Conservation (phyloP, 2,329 filamentous ascomycete species). For the Xylaria arbuscula region DNA sequence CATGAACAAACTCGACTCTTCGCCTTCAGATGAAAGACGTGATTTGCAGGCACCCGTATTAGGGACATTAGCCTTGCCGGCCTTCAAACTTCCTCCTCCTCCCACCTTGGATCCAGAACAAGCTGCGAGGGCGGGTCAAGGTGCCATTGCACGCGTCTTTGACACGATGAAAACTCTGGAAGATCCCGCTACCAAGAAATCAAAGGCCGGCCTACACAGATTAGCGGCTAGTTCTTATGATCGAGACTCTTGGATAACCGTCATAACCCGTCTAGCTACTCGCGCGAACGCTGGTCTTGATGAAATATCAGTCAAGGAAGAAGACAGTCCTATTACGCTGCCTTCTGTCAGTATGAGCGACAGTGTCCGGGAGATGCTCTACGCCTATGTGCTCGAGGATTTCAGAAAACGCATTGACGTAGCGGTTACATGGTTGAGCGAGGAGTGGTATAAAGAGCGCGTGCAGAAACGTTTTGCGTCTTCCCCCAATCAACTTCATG, state of each 20-base stretch:
- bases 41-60: slow-evolving; percentile 59
- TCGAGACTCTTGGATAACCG: slow-evolving; percentile 89
- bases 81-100: slow-evolving; percentile 83
- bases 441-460: slow-evolving; percentile 97
- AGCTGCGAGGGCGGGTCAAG: slow-evolving; percentile 77
- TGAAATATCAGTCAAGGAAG: slow-evolving; percentile 65
- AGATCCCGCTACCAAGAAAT: slow-evolving; percentile 69
- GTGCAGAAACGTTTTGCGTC: slow-evolving; percentile 60
- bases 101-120: slow-evolving; percentile 77
- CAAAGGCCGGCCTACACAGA: slow-evolving; percentile 80
- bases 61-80: slow-evolving; percentile 72
- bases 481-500: slow-evolving; percentile 54
- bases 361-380: slow-evolving; percentile 82
- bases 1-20: slow-evolving; percentile 78
- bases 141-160: slow-evolving; percentile 81
- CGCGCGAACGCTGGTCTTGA: slow-evolving; percentile 79
- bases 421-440: slow-evolving; percentile 92
- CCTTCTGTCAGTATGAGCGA: slow-evolving; percentile 62
- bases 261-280: slow-evolving; percentile 86
- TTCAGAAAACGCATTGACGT: slow-evolving; percentile 90
- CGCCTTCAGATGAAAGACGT: slow-evolving; percentile 65
- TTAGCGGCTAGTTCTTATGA: slow-evolving; percentile 87
- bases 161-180: slow-evolving; percentile 80
- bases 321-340: slow-evolving; percentile 57
- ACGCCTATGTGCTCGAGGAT: slow-evolving; percentile 88